Evolutionary conservation across 768 basidiomycete species (phyloP), one percentile per base, ranked within the genome.

Genomic region (Russula sp.): DNA sequence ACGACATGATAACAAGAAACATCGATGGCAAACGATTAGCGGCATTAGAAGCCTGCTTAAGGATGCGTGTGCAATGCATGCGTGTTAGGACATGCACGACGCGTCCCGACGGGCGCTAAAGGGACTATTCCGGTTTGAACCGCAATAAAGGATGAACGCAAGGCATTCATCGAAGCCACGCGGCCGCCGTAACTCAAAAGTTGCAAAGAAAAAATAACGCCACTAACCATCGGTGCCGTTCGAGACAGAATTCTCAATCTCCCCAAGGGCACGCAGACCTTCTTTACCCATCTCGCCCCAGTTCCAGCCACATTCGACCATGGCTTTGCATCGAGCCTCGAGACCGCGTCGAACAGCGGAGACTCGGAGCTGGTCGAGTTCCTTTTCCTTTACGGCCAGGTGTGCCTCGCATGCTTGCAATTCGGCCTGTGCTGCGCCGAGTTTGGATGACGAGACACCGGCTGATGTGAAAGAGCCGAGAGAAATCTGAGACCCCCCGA

Each of bases 351-450:
- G 75, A 13, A 89, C 77, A 8, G 85, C 76, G n/a, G 74, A 74
- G n/a, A 75, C 71, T 0, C 89, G 77, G 51, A 79, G 74, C 0
- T 69, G 68, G 6, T 80, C 80, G 7, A 91, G 78, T 60, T 85
- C 85, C 20, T 74, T 78, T 69, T 93, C 89, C 70, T 89, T 89
- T 32, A 74, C 61, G 0, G 85, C 85, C 2, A 93, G 78, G 58
- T 87, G 87, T 0, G 81, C 76, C 69, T 93, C 90, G 70, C 91
- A 93, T 9, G 88, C 91, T 67, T 90, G 90, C 20, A 93, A 76
- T 65, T 92, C 87, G 0, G 85, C 75, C 65, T 92, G 90, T 0
- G 90, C 88, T 2, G 81, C 74, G 0, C 76, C 75, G 8, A 90
- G 78, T 68, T 88, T 90, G 18, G 73, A 64, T 3, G 66, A 49